Evolutionary conservation across 1,139 yeast species (phyloP), one percentile per base, ranked within the genome.

Genomic region (Yamadazyma spencermartinsiae): DNA sequence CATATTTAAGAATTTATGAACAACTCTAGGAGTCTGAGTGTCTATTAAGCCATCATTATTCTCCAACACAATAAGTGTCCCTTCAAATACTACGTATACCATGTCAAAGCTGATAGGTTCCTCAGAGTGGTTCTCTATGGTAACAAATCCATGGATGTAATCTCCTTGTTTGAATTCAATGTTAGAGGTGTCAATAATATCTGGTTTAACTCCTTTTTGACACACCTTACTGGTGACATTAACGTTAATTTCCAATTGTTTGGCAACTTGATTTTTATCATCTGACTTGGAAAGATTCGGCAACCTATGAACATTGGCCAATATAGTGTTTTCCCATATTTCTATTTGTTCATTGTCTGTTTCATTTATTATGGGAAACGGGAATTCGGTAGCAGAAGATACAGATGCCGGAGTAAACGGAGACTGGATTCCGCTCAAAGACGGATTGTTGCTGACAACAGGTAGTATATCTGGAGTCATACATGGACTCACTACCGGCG

Each of bases 291-390:
- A 53, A 35, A 71, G 49, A 44, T 69, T 68, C 13, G 65, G 64
- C 29, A 72, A 52, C 40, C 58, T 60, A 50, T 72, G 74, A 3
- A 65, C 71, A 45, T 71, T 69, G 28, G 74, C 74, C 15, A 71
- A 53, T 7, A 72, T 65, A 7, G 74, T 71, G 40, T 68, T 65
- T 42, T 70, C 72, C 73, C 75, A 70, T 14, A 63, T 52, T 38
- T 66, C 65, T 11, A 46, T 54, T 24, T 63, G 60, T 28, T 59
- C 63, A 31, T 61, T 60, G 34, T 60, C 57, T 9, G 37, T 30
- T 6, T 40, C 43, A 21, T 32, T 35, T 21, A 38, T 35, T 2
- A 43, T 27, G 3, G 51, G 60, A 47, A 47, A 56, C 19, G 54
- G 53, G 37, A 46, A 47, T 25, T 46, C 55, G 4, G 29, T 14